Evolutionary conservation across 768 basidiomycete species (phyloP).

Genomic region (Trametes cingulata): DNA sequence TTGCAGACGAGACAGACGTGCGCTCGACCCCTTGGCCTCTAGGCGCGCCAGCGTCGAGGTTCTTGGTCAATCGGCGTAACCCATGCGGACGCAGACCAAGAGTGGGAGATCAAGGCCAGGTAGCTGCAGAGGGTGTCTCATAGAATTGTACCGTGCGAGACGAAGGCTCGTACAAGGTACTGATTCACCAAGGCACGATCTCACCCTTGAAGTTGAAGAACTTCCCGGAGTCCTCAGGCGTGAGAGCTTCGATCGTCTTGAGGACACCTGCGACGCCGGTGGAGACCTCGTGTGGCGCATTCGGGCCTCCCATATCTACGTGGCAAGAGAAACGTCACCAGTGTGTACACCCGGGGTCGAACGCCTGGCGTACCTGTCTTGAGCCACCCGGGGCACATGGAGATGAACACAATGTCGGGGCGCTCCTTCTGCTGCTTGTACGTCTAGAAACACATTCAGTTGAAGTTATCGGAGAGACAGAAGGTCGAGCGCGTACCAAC

Average conservation of each 20-base stretch:
- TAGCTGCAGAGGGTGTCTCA: too few relatives aligned
- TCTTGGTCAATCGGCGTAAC: too few relatives aligned
- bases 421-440: constrained; percentile 19
- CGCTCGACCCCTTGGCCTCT: too few relatives aligned
- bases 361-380: constrained; percentile 10
- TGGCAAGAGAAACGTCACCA: background rate
- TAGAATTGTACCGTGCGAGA: too few relatives aligned
- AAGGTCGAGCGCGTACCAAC: background rate
- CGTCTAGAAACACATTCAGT: constrained; percentile 2
- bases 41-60: too few relatives aligned
- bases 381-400: constrained; percentile 20
- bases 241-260: constrained; percentile 1
- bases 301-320: constrained; percentile 10
- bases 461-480: background rate
- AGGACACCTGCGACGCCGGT: constrained; percentile 9
- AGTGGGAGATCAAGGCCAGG: too few relatives aligned
- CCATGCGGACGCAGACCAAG: too few relatives aligned
- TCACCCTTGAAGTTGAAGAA: constrained; percentile 7
- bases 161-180: too few relatives aligned
- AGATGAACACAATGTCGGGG: constrained; percentile 15
- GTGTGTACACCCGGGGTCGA: too few relatives aligned
- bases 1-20: too few relatives aligned
- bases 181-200: constrained; percentile 6
- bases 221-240: constrained; percentile 8
- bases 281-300: background rate